phyloP scores from a whole-genome alignment of 2,329 filamentous ascomycete genomes.

The Remersonia thermophila region DNA sequence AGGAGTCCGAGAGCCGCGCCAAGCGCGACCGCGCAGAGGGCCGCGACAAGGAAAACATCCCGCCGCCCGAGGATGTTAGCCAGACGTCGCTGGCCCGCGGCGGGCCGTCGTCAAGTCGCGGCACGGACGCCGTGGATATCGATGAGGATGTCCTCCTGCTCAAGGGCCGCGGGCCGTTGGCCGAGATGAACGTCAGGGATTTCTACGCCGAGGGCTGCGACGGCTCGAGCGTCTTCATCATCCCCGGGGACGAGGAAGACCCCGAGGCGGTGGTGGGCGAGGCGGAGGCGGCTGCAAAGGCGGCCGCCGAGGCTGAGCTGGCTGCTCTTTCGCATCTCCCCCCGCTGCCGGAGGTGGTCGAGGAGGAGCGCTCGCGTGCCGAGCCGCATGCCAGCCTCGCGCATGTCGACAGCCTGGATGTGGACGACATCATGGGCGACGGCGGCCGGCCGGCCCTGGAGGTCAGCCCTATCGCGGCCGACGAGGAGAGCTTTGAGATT shows the following conservation, averaged over 20 bases:
- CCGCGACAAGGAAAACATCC: slow-evolving; percentile 85
- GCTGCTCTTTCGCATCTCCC: background rate
- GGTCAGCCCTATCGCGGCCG: slow-evolving; percentile 44
- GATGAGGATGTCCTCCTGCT: slow-evolving; percentile 48
- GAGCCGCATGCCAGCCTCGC: slow-evolving; percentile 18
- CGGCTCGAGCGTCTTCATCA: slow-evolving; percentile 46
- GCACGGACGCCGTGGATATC: slow-evolving; percentile 18
- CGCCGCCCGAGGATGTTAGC: slow-evolving; percentile 55
- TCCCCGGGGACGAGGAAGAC: slow-evolving; percentile 47
- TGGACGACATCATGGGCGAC: slow-evolving; percentile 28
- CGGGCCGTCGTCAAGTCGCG: slow-evolving; percentile 22
- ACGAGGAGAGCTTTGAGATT: slow-evolving; percentile 50
- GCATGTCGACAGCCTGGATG: slow-evolving; percentile 15
- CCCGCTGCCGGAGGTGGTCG: slow-evolving; percentile 2
- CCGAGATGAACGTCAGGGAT: slow-evolving; percentile 54
- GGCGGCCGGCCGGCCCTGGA: slow-evolving; percentile 30
- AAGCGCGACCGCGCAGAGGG: slow-evolving; percentile 42
- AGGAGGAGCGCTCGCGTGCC: slow-evolving; percentile 2
- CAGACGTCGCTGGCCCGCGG: slow-evolving; percentile 37
- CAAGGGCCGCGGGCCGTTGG: slow-evolving; percentile 51
- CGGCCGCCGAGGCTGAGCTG: too few species aligned
- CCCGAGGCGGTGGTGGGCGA: slow-evolving; percentile 10
- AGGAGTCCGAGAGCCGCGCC: slow-evolving; percentile 52
- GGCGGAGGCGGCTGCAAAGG: slow-evolving; percentile 1
- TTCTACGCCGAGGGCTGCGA: slow-evolving; percentile 57